Evolutionary conservation across 2,329 filamentous ascomycete species (phyloP).

Genomic region (Fusarium equiseti): DNA sequence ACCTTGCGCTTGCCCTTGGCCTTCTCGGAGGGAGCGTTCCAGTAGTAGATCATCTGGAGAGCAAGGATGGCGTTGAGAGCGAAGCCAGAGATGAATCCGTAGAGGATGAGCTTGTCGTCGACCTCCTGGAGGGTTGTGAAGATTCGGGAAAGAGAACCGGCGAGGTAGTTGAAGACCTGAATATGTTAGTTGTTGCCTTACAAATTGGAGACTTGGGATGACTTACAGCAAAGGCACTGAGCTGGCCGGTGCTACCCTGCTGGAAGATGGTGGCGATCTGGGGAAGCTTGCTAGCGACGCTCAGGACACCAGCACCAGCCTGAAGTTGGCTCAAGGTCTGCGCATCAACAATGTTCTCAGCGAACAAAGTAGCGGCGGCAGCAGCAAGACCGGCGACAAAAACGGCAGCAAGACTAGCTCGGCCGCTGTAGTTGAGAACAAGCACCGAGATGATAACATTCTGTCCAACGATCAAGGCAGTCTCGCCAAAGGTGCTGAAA

Average conservation of each 20-base stretch:
- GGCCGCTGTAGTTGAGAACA: conserved; percentile 85
- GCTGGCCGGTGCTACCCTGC: conserved; percentile 90
- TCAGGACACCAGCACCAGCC: conserved; percentile 83
- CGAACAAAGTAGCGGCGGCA: conserved; percentile 77
- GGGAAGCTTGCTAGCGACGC: conserved; percentile 91
- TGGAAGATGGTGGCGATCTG: conserved; percentile 90
- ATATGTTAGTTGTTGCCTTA: not conserved
- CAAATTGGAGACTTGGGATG: accelerated
- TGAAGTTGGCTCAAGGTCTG: conserved; percentile 80
- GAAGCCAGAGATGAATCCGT: conserved; percentile 93
- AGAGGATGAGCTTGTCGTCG: conserved; percentile 94
- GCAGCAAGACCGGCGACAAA: conserved; percentile 83
- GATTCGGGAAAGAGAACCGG: conserved; percentile 91
- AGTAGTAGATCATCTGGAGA: conserved; percentile 94
- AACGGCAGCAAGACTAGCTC: conserved; percentile 74
- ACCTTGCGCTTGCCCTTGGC: conserved; percentile 58
- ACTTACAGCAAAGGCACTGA: conserved; percentile 95
- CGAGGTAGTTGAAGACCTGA: conserved; percentile 97
- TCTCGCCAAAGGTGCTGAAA: conserved; percentile 97
- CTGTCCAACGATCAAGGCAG: conserved; percentile 89
- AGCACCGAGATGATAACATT: conserved; percentile 90
- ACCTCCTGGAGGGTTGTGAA: conserved; percentile 99
- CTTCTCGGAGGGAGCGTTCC: conserved; percentile 76
- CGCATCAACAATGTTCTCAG: conserved; percentile 72
- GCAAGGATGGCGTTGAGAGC: conserved; percentile 89